These are phyloP conservation scores for Aspergillus glaucus DNA, from an alignment of 2,329 filamentous ascomycete species.

Conservation along the genomic window DNA sequence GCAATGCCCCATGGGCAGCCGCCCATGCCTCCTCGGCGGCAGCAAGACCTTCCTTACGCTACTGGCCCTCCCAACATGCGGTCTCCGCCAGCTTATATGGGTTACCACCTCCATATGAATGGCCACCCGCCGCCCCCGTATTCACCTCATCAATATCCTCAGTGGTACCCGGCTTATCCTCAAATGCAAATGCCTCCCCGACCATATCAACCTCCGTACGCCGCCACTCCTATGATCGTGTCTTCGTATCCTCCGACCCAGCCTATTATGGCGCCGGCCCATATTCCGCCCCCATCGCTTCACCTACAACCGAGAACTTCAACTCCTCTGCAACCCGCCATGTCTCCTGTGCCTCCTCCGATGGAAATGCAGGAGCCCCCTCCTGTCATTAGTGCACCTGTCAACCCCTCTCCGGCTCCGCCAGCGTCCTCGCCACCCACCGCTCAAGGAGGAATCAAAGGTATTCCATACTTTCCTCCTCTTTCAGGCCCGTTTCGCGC, in stretches of 20 bases:
- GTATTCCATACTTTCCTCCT: conserved; percentile 15
- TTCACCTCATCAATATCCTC: conserved; percentile 40
- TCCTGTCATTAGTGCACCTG: conserved; percentile 13
- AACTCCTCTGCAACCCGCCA: conserved; percentile 31
- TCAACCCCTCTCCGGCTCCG: conserved; percentile 19
- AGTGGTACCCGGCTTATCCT: conserved; percentile 41
- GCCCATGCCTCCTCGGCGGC: conserved; percentile 44
- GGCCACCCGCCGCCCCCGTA: conserved; percentile 43
- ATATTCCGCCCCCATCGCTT: conserved; percentile 29
- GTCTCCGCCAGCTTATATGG: conserved; percentile 55
- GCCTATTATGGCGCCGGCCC: conserved; percentile 32
- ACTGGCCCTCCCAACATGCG: conserved; percentile 46
- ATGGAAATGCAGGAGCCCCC: conserved; percentile 25
- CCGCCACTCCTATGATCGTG: conserved; percentile 34
- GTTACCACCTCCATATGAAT: conserved; percentile 52
- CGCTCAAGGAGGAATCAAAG: conserved; percentile 18
- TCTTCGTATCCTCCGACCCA: conserved; percentile 39
- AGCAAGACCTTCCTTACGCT: conserved; percentile 41
- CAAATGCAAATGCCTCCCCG: conserved; percentile 38
- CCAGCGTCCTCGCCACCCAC: conserved; percentile 30
- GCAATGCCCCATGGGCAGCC: conserved; percentile 44
- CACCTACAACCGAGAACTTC: conserved; percentile 32
- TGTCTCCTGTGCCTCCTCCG: conserved; percentile 29
- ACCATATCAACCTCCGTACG: conserved; percentile 34
- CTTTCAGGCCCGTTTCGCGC: conserved; percentile 45